Evolutionary conservation across 2,329 filamentous ascomycete species (phyloP).

Genomic region (Claviceps digitariae): DNA sequence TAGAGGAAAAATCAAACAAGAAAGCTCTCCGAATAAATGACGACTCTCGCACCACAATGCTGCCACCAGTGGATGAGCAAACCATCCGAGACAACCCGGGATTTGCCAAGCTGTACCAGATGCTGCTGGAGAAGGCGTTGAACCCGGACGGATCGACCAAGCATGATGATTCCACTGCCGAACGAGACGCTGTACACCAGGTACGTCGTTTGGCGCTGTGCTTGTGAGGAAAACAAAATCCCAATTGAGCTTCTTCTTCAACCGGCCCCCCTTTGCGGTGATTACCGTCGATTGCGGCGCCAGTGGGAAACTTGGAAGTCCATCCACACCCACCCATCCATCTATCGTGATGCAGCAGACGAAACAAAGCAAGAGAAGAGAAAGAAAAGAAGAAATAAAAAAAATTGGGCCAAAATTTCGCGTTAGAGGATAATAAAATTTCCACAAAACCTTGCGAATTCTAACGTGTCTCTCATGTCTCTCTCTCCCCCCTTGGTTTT

Average conservation of each 20-base stretch:
- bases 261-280: neutral
- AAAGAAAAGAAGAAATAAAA: neutral
- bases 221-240: neutral
- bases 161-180: conserved; percentile 33
- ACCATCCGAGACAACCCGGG: conserved; percentile 43
- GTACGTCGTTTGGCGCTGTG: conserved; percentile 20
- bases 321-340: neutral
- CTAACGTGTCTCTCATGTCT: neutral
- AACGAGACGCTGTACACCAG: conserved; percentile 34
- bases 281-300: neutral
- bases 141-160: conserved; percentile 45
- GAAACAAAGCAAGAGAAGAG: neutral
- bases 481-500: neutral
- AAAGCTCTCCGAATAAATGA: neutral
- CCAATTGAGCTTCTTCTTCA: too few species aligned
- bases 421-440: neutral
- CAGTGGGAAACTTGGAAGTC: neutral
- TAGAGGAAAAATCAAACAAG: neutral
- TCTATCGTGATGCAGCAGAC: neutral
- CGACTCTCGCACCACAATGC: conserved; percentile 24
- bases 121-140: conserved; percentile 38
- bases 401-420: neutral
- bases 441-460: neutral
- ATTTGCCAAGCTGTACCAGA: conserved; percentile 45
- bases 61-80: conserved; percentile 42